Evolutionary conservation across 1,284 basidiomycete species (phyloP).

Genomic region (Rhodotorula glutinis): DNA sequence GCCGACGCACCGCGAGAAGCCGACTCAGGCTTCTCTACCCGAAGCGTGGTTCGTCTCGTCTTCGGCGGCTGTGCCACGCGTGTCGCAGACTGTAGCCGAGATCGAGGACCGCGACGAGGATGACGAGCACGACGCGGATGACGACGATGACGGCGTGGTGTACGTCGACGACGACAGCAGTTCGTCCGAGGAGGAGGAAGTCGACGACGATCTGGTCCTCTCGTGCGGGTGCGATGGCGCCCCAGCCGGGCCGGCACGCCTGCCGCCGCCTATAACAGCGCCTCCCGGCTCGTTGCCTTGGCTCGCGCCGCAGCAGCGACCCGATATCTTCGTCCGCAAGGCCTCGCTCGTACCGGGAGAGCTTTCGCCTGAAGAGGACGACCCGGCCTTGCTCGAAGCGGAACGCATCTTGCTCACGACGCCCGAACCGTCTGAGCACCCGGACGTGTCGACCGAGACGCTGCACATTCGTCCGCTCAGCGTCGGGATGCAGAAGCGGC

Average conservation of each 20-base stretch:
- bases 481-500: not conserved
- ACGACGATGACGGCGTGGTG: not conserved
- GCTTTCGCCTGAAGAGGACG: not conserved
- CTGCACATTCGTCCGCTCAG: too few relatives aligned
- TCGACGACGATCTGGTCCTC: not conserved
- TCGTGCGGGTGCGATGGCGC: not conserved
- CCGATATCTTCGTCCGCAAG: too few relatives aligned
- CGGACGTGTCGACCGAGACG: not conserved
- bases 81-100: too few relatives aligned
- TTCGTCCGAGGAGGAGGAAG: not conserved
- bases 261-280: not conserved
- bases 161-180: not conserved
- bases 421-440: not conserved
- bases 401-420: not conserved
- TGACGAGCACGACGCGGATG: not conserved
- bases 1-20: not conserved
- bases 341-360: too few relatives aligned
- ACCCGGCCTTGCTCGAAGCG: constrained; percentile 1
- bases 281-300: not conserved
- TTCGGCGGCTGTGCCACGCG: too few relatives aligned
- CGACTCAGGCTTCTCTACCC: not conserved
- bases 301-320: not conserved
- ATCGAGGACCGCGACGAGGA: not conserved
- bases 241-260: not conserved
- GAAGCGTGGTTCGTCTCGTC: not conserved